These are phyloP conservation scores for Pisolithus microcarpus DNA, from an alignment of 768 basidiomycete genomes.

Conservation along the genomic window DNA sequence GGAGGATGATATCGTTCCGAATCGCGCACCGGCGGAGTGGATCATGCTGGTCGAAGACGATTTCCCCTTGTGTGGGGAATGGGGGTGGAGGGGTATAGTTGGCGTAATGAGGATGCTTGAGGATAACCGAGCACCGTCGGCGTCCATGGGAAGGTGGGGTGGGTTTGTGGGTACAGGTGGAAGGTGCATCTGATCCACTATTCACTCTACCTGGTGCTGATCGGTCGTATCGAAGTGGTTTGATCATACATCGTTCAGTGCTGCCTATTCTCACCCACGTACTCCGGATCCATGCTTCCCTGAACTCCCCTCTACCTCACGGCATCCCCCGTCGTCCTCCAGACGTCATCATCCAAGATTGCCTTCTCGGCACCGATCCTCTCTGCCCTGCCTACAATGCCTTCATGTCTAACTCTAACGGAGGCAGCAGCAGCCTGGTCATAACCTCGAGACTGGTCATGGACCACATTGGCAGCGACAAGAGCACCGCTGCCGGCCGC, in stretches of 20 bases:
- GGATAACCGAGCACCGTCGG: constrained; percentile 9
- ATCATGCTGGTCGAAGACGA: constrained; percentile 40
- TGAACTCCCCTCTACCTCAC: constrained; percentile 20
- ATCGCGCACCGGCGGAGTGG: constrained; percentile 27
- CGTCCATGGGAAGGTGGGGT: constrained; percentile 21
- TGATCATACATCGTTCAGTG: constrained; percentile 33
- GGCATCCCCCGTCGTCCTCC: constrained; percentile 27
- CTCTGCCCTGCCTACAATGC: constrained; percentile 25
- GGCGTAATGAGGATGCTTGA: constrained; percentile 29
- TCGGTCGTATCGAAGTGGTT: constrained; percentile 23
- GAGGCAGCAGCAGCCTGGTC: constrained; percentile 24
- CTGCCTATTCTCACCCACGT: constrained; percentile 28
- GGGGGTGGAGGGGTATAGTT: constrained; percentile 28
- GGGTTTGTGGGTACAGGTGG: constrained; percentile 39
- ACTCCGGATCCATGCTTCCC: constrained; percentile 27
- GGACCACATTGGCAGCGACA: constrained; percentile 36
- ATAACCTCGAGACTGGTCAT: constrained; percentile 37
- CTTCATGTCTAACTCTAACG: constrained; percentile 3
- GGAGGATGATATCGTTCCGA: not conserved
- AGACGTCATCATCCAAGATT: constrained; percentile 37
- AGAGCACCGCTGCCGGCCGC: constrained; percentile 29
- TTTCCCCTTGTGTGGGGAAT: constrained; percentile 34
- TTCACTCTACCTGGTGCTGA: not conserved
- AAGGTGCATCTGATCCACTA: constrained; percentile 19
- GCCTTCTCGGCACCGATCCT: constrained; percentile 33